Evolutionary conservation across 2,329 filamentous ascomycete species (phyloP).

Genomic region (Stachybotrys chlorohalonatus): DNA sequence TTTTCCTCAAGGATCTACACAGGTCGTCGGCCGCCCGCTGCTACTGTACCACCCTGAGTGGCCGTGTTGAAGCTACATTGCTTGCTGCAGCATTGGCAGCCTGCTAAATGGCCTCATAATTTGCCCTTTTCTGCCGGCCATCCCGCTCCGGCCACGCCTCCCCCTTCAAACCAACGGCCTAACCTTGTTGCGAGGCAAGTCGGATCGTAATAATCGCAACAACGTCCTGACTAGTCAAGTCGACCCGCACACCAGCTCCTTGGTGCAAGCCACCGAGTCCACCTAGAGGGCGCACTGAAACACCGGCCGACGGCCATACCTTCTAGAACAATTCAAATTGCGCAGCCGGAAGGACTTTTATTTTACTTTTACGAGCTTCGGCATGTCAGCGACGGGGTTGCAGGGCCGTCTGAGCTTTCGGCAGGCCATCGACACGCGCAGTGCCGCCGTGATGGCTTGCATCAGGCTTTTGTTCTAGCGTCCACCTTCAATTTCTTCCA

Average conservation of each 20-base stretch:
- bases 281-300: neutral
- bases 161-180: neutral
- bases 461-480: neutral
- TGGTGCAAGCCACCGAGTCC: neutral
- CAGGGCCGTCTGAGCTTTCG: neutral
- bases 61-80: no score
- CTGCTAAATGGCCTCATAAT: neutral
- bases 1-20: no score
- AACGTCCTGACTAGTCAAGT: neutral
- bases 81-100: neutral
- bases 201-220: neutral
- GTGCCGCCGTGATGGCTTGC: neutral
- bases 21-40: no score
- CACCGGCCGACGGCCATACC: neutral
- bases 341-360: neutral
- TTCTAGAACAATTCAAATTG: neutral
- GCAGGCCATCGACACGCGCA: neutral
- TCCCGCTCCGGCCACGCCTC: neutral
- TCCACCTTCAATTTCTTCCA: neutral
- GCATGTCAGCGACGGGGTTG: neutral
- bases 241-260: neutral
- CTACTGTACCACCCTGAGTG: no score
- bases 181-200: neutral
- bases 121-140: neutral
- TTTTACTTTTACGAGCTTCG: neutral